Evolutionary conservation across 768 basidiomycete species (phyloP).

Genomic region (Cyclocybe aegerita): DNA sequence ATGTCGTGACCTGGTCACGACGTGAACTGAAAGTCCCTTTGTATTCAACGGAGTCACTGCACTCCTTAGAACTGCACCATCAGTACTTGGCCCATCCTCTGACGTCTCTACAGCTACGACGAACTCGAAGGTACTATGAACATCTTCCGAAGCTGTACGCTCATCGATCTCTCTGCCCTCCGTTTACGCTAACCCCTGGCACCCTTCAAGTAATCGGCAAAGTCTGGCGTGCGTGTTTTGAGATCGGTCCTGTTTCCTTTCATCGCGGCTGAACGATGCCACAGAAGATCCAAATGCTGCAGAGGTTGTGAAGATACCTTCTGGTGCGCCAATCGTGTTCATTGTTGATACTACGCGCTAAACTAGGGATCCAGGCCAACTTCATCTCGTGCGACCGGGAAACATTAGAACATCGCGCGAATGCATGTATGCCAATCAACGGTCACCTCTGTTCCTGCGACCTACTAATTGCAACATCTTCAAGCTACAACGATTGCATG

Average conservation of each 20-base stretch:
- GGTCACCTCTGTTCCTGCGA: too few relatives aligned
- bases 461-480: neutral
- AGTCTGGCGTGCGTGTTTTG: slow-evolving; percentile 83
- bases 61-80: slow-evolving; percentile 10
- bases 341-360: neutral
- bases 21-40: slow-evolving; percentile 27
- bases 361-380: slow-evolving; percentile 48
- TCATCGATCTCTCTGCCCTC: neutral
- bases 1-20: slow-evolving; percentile 37
- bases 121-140: slow-evolving; percentile 54
- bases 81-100: slow-evolving; percentile 9
- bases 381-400: slow-evolving; percentile 89
- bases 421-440: slow-evolving; percentile 79
- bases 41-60: neutral
- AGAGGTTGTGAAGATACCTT: slow-evolving; percentile 92
- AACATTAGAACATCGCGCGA: slow-evolving; percentile 90
- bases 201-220: slow-evolving; percentile 70
- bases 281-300: slow-evolving; percentile 92
- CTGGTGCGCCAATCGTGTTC: slow-evolving; percentile 37
- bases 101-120: slow-evolving; percentile 12
- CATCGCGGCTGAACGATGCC: slow-evolving; percentile 13
- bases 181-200: slow-evolving; percentile 1
- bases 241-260: slow-evolving; percentile 7
- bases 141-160: slow-evolving; percentile 80
- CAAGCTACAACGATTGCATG: slow-evolving; percentile 94